Conservation (phyloP, 768 basidiomycete genomes). For the Crucibulum laeve region DNA sequence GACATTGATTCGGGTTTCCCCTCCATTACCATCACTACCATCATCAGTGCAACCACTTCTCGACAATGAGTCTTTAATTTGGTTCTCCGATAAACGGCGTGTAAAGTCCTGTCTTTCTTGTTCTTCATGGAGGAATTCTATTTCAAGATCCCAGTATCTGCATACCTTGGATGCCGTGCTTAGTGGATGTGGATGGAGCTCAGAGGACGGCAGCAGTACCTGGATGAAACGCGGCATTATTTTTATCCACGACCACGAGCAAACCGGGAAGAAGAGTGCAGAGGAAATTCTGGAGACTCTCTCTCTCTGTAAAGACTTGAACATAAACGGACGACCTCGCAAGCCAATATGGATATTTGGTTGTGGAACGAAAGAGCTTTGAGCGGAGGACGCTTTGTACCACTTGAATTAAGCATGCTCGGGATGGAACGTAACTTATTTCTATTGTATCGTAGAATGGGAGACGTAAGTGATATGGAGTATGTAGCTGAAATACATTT, state of each 20-base stretch:
- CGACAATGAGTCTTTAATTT: constrained; percentile 20
- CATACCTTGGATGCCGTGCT: constrained; percentile 43
- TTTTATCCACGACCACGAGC: constrained; percentile 27
- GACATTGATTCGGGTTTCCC: no score
- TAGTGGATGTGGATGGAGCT: constrained; percentile 41
- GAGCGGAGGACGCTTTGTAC: background rate
- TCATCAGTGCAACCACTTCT: no score
- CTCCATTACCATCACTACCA: no score
- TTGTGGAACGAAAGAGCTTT: background rate
- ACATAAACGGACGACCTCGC: constrained; percentile 2
- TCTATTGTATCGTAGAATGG: no score
- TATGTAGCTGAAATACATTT: no score
- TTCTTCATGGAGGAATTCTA: constrained; percentile 22
- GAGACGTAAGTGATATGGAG: no score
- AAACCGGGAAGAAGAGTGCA: constrained; percentile 8
- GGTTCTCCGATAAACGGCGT: constrained; percentile 13
- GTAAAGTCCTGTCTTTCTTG: constrained; percentile 14
- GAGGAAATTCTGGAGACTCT: constrained; percentile 9
- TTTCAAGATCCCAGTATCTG: constrained; percentile 28
- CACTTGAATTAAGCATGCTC: background rate
- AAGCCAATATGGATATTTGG: constrained; percentile 7
- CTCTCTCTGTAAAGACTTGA: constrained; percentile 1
- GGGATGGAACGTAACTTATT: no score
- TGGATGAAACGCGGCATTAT: constrained; percentile 28
- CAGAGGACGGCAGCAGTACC: background rate